Conservation (phyloP, 225 moss, liverwort and hornwort genomes). For the Antitrichia curtipendula region DNA sequence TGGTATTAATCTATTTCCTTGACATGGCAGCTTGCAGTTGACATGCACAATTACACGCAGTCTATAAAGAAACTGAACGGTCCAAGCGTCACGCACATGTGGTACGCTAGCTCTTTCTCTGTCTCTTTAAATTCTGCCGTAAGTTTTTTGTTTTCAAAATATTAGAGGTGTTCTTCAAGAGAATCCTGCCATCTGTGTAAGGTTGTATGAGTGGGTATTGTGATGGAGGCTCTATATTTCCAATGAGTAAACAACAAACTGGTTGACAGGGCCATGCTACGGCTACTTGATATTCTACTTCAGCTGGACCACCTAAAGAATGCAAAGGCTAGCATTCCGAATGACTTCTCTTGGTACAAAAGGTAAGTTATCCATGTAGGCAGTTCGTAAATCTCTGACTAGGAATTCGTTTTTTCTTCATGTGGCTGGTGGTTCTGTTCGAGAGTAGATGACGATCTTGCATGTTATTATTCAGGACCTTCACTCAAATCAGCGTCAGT, state of each 20-base stretch:
- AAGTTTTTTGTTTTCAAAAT: not conserved
- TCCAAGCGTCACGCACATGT: conserved; percentile 95
- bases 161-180: not conserved
- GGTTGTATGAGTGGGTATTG: not conserved
- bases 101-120: conserved; percentile 29
- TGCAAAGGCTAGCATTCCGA: conserved; percentile 94
- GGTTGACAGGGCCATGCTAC: conserved; percentile 69
- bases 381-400: not conserved
- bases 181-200: not conserved
- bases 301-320: conserved; percentile 96
- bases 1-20: not conserved
- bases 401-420: not conserved
- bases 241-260: not conserved
- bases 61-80: conserved; percentile 74
- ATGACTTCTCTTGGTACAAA: conserved; percentile 98
- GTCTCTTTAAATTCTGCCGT: not conserved
- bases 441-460: not conserved
- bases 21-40: conserved; percentile 69
- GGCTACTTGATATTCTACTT: conserved; percentile 81
- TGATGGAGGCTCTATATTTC: not conserved
- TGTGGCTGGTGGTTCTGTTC: not conserved
- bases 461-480: conserved; percentile 49
- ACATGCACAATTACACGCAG: conserved; percentile 86
- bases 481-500: conserved; percentile 74
- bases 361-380: conserved; percentile 17